Conservation (phyloP, 2,329 filamentous ascomycete species). For the Ophioceras dolichostomum region DNA sequence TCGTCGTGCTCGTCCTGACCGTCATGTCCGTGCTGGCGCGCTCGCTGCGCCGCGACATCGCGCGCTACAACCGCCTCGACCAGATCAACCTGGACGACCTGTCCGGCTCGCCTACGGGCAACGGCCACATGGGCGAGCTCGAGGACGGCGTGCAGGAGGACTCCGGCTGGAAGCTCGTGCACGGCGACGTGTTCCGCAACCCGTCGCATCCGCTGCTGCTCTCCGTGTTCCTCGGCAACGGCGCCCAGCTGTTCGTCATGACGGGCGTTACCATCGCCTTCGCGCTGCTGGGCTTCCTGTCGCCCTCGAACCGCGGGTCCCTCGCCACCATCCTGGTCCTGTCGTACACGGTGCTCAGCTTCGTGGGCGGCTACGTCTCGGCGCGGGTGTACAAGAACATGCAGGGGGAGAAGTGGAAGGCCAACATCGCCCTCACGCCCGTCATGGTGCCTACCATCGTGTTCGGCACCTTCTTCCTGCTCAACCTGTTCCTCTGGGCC, state of each 20-base stretch:
- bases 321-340: slow-evolving; percentile 88
- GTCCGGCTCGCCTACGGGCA: slow-evolving; percentile 34
- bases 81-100: slow-evolving; percentile 84
- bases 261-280: slow-evolving; percentile 88
- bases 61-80: slow-evolving; percentile 89
- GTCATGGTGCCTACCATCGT: slow-evolving; percentile 75
- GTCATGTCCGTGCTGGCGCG: slow-evolving; percentile 86
- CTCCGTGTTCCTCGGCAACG: slow-evolving; percentile 82
- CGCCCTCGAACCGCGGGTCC: slow-evolving; percentile 88
- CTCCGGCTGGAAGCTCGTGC: slow-evolving; percentile 96
- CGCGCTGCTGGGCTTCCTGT: slow-evolving; percentile 86
- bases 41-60: slow-evolving; percentile 88
- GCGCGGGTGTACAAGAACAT: slow-evolving; percentile 91
- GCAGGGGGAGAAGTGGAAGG: slow-evolving; percentile 85
- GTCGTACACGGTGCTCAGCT: slow-evolving; percentile 85
- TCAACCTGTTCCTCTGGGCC: slow-evolving; percentile 94
- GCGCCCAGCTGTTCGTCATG: slow-evolving; percentile 96
- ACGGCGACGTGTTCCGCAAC: slow-evolving; percentile 91
- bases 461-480: slow-evolving; percentile 79
- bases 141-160: slow-evolving; percentile 96
- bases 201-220: slow-evolving; percentile 74
- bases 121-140: slow-evolving; percentile 54
- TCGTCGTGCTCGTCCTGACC: slow-evolving; percentile 80
- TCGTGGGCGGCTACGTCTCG: slow-evolving; percentile 83
- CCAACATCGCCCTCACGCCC: slow-evolving; percentile 82